phyloP scores from a whole-genome alignment of 2,329 filamentous ascomycete genomes.

The Aureobasidium melanogenum region DNA sequence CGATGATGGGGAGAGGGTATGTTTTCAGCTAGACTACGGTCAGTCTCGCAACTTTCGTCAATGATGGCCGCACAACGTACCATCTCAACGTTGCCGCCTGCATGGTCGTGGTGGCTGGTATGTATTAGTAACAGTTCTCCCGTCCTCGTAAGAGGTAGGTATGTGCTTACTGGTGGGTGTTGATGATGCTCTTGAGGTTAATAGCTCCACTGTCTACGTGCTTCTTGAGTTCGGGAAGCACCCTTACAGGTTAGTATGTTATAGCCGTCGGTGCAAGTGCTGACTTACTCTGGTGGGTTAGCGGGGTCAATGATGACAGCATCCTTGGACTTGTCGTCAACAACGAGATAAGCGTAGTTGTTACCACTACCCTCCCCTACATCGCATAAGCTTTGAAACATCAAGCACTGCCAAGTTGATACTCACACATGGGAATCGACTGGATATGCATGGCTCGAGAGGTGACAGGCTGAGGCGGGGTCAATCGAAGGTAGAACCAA shows the following conservation, averaged over 20 bases:
- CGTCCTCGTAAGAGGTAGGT: neutral
- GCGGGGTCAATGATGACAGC: conserved; percentile 67
- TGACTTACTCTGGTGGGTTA: conserved; percentile 61
- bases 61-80: conserved; percentile 37
- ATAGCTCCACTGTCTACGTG: conserved; percentile 63
- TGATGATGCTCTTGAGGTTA: conserved; percentile 82
- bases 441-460: conserved; percentile 65
- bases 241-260: conserved; percentile 26
- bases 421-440: conserved; percentile 79
- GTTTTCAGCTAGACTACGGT: conserved; percentile 41
- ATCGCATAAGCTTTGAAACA: neutral
- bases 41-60: neutral
- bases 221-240: conserved; percentile 59
- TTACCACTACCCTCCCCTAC: conserved; percentile 67
- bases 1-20: conserved; percentile 67
- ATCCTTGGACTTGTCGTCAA: conserved; percentile 41
- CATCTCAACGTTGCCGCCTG: conserved; percentile 80
- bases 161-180: conserved; percentile 79
- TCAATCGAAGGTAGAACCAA: conserved; percentile 10
- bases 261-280: neutral
- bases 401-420: neutral
- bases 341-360: conserved; percentile 69
- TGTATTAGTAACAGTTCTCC: neutral
- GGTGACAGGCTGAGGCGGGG: conserved; percentile 6
- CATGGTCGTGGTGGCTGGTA: conserved; percentile 83